Evolutionary conservation across 768 basidiomycete species (phyloP).

Genomic region (Serendipita indica): DNA sequence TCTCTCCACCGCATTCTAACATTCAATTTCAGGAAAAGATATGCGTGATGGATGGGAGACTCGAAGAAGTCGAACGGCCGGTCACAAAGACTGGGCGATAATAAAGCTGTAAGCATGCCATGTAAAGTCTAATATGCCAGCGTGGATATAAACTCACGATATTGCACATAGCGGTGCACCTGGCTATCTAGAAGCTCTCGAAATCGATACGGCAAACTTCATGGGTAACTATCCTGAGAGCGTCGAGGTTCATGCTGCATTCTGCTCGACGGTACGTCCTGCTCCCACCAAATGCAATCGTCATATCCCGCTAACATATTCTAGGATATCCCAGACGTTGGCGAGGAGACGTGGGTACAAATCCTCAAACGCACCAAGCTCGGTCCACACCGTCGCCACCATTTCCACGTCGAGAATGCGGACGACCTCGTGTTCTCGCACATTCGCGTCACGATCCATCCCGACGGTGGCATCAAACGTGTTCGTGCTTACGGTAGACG

Average conservation of each 20-base stretch:
- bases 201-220: constrained; percentile 91
- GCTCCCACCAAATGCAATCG: constrained; percentile 10
- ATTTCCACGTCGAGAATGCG: constrained; percentile 65
- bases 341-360: constrained; percentile 48
- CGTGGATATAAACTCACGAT: constrained; percentile 4
- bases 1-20: neutral
- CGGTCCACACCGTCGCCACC: constrained; percentile 81
- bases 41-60: constrained; percentile 99
- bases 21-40: constrained; percentile 43
- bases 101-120: constrained; percentile 57
- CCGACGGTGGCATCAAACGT: constrained; percentile 92
- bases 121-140: neutral
- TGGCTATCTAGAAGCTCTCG: constrained; percentile 54
- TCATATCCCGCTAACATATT: neutral
- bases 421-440: constrained; percentile 54
- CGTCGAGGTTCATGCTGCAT: constrained; percentile 57
- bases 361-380: constrained; percentile 67
- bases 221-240: constrained; percentile 91
- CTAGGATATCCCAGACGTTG: constrained; percentile 20
- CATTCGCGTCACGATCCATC: constrained; percentile 75
- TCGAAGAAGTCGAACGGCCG: constrained; percentile 62
- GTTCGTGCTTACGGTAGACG: constrained; percentile 66
- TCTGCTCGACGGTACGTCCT: constrained; percentile 25
- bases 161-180: constrained; percentile 51
- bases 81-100: constrained; percentile 83